Evolutionary conservation across 257 asterid species (phyloP), one percentile per base, ranked within the genome.

Genomic region (Jaltomata sinuosa): DNA sequence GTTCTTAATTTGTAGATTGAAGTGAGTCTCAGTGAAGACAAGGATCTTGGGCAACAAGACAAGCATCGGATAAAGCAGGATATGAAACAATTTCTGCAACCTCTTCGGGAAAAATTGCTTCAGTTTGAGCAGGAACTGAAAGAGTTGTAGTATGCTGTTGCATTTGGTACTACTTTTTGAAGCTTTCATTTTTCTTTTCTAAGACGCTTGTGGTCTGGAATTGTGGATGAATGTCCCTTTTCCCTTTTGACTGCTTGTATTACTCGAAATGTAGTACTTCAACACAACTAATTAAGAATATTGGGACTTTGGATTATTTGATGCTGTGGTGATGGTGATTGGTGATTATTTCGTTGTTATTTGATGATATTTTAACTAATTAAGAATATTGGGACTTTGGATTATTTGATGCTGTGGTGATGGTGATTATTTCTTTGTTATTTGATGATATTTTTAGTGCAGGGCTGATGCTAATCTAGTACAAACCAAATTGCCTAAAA

Each of bases 111-210:
- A 89, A 92, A 90, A 71, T 74, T 95, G 87, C 85, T 76, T 18
- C 89, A 86, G 78, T 95, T 95, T 76, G 99, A 95, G 92, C 90
- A 88, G 91, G 98, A 95, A 87, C 96, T 95, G 80, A 93, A 94
- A 89, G 91, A 85, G n/a, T 85, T 94, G 74, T 92, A 91, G 87
- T 15, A 38, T 21, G 79, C 47, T 11, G 10, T 82, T 36, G 31
- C 38, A 47, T 42, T 65, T n/a, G 79, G 29, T 38, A 47, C 27
- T 53, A 11, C 34, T 18, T n/a, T 32, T 36, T 3, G 71, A 45
- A 45, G 55, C 80, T 16, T 22, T 25, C 1, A 18, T 45, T 72
- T 42, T 42, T 22, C 11, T 22, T 11, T 42, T 25, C 14, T 62
- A 64, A 29, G 34, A 47, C 32, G 36, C 59, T 45, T 74, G 81